A percentile compares a stretch with the other conserved stretches of the same genome.
These are phyloP conservation scores for Didymella sp. DNA, from an alignment of 2,329 filamentous ascomycete species.

Conservation along the genomic window DNA sequence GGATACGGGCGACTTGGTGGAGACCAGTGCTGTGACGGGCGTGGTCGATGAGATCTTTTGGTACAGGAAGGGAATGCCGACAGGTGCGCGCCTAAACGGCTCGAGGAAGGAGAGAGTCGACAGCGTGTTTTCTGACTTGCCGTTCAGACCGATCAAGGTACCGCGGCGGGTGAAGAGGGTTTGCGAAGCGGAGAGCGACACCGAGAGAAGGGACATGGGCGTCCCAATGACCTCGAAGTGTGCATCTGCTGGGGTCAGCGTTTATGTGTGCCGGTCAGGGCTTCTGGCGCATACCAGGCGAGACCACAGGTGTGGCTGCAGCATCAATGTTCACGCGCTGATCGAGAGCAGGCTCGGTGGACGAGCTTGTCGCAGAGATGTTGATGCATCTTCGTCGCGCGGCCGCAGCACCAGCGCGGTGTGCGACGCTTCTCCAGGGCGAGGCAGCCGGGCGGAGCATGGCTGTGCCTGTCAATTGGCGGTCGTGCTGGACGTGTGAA, in stretches of 20 bases:
- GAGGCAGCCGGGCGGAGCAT: constrained; percentile 43
- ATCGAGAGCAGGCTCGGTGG: constrained; percentile 51
- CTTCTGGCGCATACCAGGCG: constrained; percentile 35
- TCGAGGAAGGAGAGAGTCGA: constrained; percentile 88
- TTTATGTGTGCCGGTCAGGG: not conserved
- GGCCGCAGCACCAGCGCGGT: constrained; percentile 27
- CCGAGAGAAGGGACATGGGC: constrained; percentile 91
- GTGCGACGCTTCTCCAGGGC: constrained; percentile 35
- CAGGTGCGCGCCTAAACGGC: constrained; percentile 77
- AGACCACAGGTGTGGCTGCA: constrained; percentile 29
- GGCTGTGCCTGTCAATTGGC: constrained; percentile 38
- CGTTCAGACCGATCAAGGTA: constrained; percentile 86
- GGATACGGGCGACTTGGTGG: constrained; percentile 83
- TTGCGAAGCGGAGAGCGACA: constrained; percentile 90
- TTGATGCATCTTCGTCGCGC: constrained; percentile 50
- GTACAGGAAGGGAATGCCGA: constrained; percentile 94
- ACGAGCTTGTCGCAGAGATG: constrained; percentile 55
- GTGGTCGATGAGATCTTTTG: constrained; percentile 85
- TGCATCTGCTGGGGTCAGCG: constrained; percentile 69
- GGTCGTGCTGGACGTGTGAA: constrained; percentile 15
- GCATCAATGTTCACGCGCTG: constrained; percentile 33
- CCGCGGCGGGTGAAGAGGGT: constrained; percentile 91
- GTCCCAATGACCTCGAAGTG: constrained; percentile 92
- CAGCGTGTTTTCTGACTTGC: constrained; percentile 88
- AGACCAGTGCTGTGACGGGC: constrained; percentile 86